phyloP scores from a whole-genome alignment of 495 filamentous ascomycete genomes.

The Hyphodiscus hymeniophilus region DNA sequence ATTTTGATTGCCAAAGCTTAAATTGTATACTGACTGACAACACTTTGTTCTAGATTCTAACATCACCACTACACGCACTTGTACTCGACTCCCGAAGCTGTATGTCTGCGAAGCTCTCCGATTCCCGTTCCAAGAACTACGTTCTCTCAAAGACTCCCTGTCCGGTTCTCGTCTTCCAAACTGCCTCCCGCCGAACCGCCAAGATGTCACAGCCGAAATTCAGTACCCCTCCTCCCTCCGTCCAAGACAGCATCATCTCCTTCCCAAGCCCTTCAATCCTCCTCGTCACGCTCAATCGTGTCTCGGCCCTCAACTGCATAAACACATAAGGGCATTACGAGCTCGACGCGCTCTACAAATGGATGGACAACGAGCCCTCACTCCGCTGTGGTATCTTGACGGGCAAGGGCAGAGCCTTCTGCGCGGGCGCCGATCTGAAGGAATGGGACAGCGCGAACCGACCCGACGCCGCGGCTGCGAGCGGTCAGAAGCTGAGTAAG shows the following conservation, averaged over 20 bases:
- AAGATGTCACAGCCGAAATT: constrained; percentile 1
- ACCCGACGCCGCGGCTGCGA: not conserved
- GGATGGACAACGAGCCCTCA: constrained; percentile 49
- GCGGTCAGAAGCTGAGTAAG: constrained; percentile 7
- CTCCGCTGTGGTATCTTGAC: constrained; percentile 50
- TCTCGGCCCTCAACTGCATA: constrained; percentile 50
- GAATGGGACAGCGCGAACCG: constrained; percentile 35
- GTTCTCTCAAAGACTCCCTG: constrained; percentile 6
- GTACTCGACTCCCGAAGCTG: not conserved
- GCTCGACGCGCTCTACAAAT: constrained; percentile 43
- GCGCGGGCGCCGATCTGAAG: constrained; percentile 52
- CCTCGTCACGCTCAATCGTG: constrained; percentile 54
- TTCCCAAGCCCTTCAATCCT: constrained; percentile 50
- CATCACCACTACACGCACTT: too few species aligned
- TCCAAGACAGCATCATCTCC: constrained; percentile 27
- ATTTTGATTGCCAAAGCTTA: too few species aligned
- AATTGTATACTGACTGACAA: too few species aligned
- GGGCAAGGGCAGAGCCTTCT: constrained; percentile 46
- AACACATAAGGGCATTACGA: constrained; percentile 39
- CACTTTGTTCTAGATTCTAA: not conserved
- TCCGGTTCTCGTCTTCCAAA: constrained; percentile 8
- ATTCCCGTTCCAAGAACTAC: constrained; percentile 5
- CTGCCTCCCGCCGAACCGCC: not conserved
- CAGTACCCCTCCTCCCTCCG: constrained; percentile 13
- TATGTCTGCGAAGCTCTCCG: constrained; percentile 2